Percentiles rank a stretch among this genome's conserved stretches.
phyloP scores from a whole-genome alignment of 768 basidiomycete genomes.

The Lyophyllum atratum region DNA sequence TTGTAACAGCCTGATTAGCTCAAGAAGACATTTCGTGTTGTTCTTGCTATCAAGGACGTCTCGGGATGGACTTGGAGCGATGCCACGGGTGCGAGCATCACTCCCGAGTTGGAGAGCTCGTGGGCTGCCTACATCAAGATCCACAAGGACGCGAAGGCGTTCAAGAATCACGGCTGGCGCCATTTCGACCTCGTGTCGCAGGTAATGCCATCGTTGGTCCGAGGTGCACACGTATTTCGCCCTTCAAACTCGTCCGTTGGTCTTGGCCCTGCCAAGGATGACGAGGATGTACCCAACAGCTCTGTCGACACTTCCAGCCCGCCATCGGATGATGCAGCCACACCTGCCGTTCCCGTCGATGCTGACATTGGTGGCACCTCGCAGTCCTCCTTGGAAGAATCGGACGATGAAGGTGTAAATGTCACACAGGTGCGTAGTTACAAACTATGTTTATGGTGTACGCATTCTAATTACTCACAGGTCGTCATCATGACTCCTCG shows the following conservation, averaged over 20 bases:
- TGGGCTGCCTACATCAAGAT: conserved; percentile 1
- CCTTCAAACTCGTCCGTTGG: background rate
- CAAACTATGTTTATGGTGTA: background rate
- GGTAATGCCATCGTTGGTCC: background rate
- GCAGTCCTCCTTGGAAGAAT: background rate
- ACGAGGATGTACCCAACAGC: background rate
- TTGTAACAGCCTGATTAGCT: background rate
- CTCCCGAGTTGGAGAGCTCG: background rate
- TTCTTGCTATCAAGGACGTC: background rate
- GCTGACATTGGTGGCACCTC: background rate
- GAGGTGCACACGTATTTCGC: background rate
- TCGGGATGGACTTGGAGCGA: background rate
- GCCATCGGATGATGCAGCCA: background rate
- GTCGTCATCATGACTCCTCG: background rate
- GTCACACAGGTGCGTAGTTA: background rate
- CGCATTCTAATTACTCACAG: background rate
- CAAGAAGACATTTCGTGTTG: background rate
- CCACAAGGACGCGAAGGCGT: conserved; percentile 7
- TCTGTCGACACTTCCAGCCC: background rate
- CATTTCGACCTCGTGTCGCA: background rate
- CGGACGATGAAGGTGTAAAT: background rate
- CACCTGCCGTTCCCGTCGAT: background rate
- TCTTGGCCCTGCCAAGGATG: background rate
- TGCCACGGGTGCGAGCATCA: conserved; percentile 13
- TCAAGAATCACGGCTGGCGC: conserved; percentile 7